Evolutionary conservation across 441 rosid genomes (phyloP), one percentile per base, ranked within the genome.

Genomic region (Pelargonium australe): DNA sequence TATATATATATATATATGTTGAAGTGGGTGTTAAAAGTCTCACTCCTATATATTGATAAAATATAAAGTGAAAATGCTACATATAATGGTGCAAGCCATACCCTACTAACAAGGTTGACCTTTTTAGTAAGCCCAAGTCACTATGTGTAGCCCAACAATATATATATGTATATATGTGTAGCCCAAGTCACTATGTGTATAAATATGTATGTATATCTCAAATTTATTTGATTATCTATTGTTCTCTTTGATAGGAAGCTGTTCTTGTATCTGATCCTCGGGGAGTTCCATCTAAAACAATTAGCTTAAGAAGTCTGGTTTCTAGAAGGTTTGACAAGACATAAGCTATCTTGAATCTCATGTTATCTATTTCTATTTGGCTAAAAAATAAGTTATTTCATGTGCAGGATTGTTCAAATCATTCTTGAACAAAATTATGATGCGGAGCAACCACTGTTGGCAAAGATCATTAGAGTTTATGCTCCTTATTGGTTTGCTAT

Each of bases 401-500:
- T 68, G 12, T 75, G 79, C 91, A 95, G 99, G 92, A 78, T 85
- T 74, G 92, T 86, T 66, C 97, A 89, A 71, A 82, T 95, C 34
- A 79, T 89, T 79, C 83, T 95, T 66, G 99, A 92, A 70, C 99
- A 95, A 76, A 91, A 85, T 80, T 87, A 77, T 81, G 88, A 89
- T 68, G 85, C 80, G 75, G 92, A 84, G 44, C 87, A 65, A 73
- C 84, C 80, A 51, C 70, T 75, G 45, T 67, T 86, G 82, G 84
- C 85, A 65, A 95, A 86, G 83, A 80, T 70, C 49, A 84, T 92
- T 63, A 84, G 96, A 83, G 82, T 95, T 60, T 92, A 95, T 65
- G 96, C 97, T 73, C 94, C 98, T 41, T 88, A 80, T 77, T 95
- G 99, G 99, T 86, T 95, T 82, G 82, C 92, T 57, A 75, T 91